Conservation (phyloP, 176 grass and related monocot species). For the Themeda triandra region DNA sequence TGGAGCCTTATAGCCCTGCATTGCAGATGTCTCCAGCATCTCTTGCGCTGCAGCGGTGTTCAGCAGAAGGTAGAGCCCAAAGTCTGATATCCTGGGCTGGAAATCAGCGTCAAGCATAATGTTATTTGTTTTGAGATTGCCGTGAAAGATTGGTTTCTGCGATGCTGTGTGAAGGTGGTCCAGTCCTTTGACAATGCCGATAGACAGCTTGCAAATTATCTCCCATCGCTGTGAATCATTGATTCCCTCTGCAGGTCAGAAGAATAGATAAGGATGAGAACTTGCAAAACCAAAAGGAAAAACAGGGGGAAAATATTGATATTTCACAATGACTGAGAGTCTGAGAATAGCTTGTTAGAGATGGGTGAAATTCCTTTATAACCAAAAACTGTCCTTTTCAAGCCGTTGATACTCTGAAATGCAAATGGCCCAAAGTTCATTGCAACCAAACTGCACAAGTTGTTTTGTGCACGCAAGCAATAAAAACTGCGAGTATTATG, state of each 20-base stretch:
- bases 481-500: not conserved
- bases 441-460: not conserved
- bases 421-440: not conserved
- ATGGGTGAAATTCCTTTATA: not conserved
- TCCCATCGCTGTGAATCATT: slow-evolving; percentile 84
- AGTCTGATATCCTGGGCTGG: slow-evolving; percentile 80
- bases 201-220: slow-evolving; percentile 77
- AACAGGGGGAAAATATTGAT: not conserved
- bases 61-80: slow-evolving; percentile 78
- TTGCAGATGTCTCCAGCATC: slow-evolving; percentile 69
- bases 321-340: too few species aligned
- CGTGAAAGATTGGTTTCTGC: slow-evolving; percentile 70
- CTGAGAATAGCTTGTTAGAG: not conserved
- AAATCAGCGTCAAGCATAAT: slow-evolving; percentile 88
- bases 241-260: slow-evolving; percentile 62
- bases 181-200: slow-evolving; percentile 83
- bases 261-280: slow-evolving; percentile 17
- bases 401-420: not conserved
- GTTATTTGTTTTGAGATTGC: slow-evolving; percentile 93
- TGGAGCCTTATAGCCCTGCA: slow-evolving; percentile 78
- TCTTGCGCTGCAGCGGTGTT: slow-evolving; percentile 56
- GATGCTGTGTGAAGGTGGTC: slow-evolving; percentile 78
- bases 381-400: slow-evolving; percentile 15
- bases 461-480: not conserved
- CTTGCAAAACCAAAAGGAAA: not conserved